phyloP scores from a whole-genome alignment of 495 filamentous ascomycete genomes.

The Xeromyces bisporus region DNA sequence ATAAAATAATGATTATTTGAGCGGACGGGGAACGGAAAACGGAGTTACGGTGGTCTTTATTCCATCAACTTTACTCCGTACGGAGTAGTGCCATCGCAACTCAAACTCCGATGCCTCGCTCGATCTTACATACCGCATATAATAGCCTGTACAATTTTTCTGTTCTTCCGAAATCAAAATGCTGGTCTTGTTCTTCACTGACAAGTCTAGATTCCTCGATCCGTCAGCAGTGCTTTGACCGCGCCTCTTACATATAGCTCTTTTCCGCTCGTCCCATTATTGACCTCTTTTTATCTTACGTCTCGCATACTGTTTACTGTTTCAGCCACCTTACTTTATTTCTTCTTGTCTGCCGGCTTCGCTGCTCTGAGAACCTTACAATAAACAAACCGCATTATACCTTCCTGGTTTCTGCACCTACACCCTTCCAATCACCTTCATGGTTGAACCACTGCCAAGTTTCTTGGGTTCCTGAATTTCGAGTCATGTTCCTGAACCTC shows the following conservation, averaged over 20 bases:
- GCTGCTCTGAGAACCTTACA: not conserved
- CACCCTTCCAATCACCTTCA: not conserved
- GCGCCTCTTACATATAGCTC: not conserved
- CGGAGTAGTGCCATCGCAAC: not conserved
- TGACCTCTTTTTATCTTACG: too few relatives aligned
- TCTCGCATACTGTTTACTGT: too few relatives aligned
- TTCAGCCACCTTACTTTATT: too few relatives aligned
- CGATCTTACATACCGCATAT: not conserved
- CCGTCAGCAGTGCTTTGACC: not conserved
- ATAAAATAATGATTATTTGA: too few relatives aligned
- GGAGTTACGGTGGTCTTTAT: too few relatives aligned
- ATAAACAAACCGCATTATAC: not conserved
- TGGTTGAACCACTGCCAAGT: not conserved
- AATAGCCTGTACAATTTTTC: not conserved
- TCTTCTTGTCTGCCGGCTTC: too few relatives aligned
- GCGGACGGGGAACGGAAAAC: too few relatives aligned
- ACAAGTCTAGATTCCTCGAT: too few relatives aligned
- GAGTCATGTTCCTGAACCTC: slow-evolving; percentile 30
- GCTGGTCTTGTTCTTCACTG: too few relatives aligned
- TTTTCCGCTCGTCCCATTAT: not conserved
- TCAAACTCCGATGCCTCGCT: not conserved
- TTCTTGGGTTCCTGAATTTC: slow-evolving; percentile 3
- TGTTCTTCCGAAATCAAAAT: not conserved
- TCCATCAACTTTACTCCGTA: too few relatives aligned
- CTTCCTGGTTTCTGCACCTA: not conserved